Conservation (phyloP, 441 rosid species). For the Brassica balearica region DNA sequence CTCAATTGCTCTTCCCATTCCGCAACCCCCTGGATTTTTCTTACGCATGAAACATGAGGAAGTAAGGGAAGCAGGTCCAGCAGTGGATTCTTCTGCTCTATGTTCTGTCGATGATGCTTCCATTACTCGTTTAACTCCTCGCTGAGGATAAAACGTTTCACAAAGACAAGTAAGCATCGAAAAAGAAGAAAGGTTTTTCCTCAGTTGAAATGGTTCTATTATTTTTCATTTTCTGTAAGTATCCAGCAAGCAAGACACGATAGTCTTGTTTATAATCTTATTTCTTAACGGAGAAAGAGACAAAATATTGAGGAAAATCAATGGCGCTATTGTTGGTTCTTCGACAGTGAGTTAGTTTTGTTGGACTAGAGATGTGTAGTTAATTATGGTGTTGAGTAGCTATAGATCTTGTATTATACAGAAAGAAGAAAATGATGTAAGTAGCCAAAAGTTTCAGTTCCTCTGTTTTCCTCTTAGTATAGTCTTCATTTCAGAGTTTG, state of each 20-base stretch:
- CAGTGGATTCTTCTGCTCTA: neutral
- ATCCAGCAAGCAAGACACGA: neutral
- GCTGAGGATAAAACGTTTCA: slow-evolving; percentile 1
- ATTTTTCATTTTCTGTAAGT: neutral
- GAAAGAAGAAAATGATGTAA: neutral
- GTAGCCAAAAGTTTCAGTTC: neutral
- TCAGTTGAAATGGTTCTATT: neutral
- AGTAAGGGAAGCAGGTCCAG: neutral
- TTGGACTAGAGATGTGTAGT: neutral
- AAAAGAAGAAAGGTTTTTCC: neutral
- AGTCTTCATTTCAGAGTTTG: neutral
- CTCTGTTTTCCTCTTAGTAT: neutral
- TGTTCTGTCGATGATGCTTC: slow-evolving; percentile 31
- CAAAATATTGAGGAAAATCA: neutral
- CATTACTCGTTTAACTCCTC: slow-evolving; percentile 23
- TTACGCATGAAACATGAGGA: neutral
- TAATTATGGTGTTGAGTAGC: neutral
- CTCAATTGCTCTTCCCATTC: slow-evolving; percentile 2
- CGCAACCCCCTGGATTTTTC: slow-evolving; percentile 14
- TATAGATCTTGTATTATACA: neutral
- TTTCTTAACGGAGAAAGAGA: neutral
- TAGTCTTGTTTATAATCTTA: neutral
- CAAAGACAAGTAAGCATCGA: neutral
- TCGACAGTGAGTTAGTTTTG: neutral
- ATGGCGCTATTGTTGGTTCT: neutral